Percentiles rank a stretch among this genome's conserved stretches.
Evolutionary conservation across 805 yeast species (phyloP).

Genomic region (Yamadazyma paraphyllophila): DNA sequence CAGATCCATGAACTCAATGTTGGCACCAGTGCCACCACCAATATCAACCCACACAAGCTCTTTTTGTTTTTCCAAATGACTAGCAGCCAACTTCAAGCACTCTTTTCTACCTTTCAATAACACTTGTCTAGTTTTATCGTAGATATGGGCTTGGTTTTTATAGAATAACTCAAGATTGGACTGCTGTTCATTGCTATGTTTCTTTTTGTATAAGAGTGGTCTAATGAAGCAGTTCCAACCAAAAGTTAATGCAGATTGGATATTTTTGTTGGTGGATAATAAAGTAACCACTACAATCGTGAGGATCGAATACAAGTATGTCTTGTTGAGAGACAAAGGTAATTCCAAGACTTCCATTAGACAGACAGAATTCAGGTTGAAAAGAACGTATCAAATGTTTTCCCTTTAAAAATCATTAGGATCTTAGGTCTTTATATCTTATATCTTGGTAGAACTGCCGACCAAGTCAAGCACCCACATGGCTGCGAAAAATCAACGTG

Average conservation of each 20-base stretch:
- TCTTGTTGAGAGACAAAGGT: not conserved
- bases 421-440: not conserved
- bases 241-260: conserved; percentile 26
- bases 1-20: conserved; percentile 71
- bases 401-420: not conserved
- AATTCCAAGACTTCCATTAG: conserved; percentile 8
- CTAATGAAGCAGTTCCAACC: conserved; percentile 57
- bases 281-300: not conserved
- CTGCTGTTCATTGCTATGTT: conserved; percentile 41
- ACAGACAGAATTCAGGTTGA: not conserved
- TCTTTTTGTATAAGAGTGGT: conserved; percentile 45
- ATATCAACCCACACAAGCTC: conserved; percentile 72
- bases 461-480: conserved; percentile 5
- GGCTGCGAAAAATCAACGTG: conserved; percentile 10
- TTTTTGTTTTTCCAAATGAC: conserved; percentile 47
- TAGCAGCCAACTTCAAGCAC: conserved; percentile 56
- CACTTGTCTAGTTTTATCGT: conserved; percentile 66
- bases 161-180: conserved; percentile 67
- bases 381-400: not conserved
- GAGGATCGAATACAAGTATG: not conserved
- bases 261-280: conserved; percentile 3
- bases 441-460: not conserved
- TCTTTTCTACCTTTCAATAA: conserved; percentile 70
- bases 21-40: conserved; percentile 87
- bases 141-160: conserved; percentile 72